Percentiles rank a stretch among this genome's conserved stretches.
Conservation (phyloP, 768 basidiomycete species). For the Auricularia sp. region DNA sequence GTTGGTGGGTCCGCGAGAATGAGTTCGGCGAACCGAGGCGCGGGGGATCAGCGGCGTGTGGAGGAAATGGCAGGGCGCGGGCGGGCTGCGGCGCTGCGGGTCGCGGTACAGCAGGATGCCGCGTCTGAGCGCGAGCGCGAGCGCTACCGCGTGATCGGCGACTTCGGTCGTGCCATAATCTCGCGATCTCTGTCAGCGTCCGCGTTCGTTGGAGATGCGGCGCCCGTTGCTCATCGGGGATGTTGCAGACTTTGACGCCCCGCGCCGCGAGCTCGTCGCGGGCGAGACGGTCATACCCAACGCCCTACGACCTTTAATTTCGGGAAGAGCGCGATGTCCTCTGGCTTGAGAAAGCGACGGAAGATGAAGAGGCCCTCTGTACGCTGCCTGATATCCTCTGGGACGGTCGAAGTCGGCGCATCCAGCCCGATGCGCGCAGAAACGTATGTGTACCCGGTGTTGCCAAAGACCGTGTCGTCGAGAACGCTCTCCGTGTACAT, state of each 20-base stretch:
- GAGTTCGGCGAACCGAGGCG: neutral
- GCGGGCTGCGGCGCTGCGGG: conserved; percentile 6
- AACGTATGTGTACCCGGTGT: neutral
- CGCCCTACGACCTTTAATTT: conserved; percentile 13
- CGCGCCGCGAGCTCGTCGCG: conserved; percentile 7
- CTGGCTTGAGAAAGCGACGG: conserved; percentile 4
- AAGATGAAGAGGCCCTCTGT: conserved; percentile 11
- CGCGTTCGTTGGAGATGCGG: too few species aligned
- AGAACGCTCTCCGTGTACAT: neutral
- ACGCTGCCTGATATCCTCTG: conserved; percentile 5
- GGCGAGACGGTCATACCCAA: conserved; percentile 14
- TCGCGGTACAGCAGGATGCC: conserved; percentile 14
- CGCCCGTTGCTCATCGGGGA: conserved; percentile 6
- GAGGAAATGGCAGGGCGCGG: conserved; percentile 9
- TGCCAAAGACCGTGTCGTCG: neutral
- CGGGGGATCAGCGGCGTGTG: conserved; percentile 8
- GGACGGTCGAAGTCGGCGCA: neutral
- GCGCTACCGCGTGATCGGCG: conserved; percentile 14
- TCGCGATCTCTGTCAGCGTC: neutral
- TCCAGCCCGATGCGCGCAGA: neutral
- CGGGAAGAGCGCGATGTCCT: conserved; percentile 10
- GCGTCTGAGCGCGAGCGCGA: conserved; percentile 12
- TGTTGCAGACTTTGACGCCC: conserved; percentile 13
- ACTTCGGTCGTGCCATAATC: conserved; percentile 15
- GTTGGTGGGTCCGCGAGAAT: neutral